phyloP scores from a whole-genome alignment of 257 asterid genomes.

The Echites panduratus region DNA sequence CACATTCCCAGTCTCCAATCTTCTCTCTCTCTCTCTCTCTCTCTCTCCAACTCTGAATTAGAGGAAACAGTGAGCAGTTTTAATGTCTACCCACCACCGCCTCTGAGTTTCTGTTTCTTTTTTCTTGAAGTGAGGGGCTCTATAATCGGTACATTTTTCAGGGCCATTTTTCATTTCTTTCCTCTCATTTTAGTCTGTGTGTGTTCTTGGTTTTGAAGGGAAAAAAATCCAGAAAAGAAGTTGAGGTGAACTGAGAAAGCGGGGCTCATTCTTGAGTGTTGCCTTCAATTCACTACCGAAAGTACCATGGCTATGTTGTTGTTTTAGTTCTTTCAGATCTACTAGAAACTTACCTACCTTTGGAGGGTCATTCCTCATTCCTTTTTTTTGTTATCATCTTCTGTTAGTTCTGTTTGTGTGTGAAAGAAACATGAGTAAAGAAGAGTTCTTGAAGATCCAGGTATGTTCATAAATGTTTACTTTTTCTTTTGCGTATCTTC shows the following conservation, averaged over 20 bases:
- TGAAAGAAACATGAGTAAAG: constrained; percentile 73
- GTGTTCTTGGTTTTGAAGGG: no score
- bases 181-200: constrained; percentile 8
- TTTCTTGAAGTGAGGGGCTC: constrained; percentile 9
- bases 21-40: background rate
- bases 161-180: constrained; percentile 16
- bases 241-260: no score
- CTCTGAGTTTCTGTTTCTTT: constrained; percentile 4
- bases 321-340: constrained; percentile 54
- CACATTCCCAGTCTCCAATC: background rate
- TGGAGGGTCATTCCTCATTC: constrained; percentile 2
- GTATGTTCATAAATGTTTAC: constrained; percentile 29
- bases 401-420: constrained; percentile 23
- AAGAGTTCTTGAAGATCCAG: constrained; percentile 96
- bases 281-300: constrained; percentile 12
- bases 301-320: constrained; percentile 16
- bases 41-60: constrained; percentile 15
- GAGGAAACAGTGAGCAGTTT: constrained; percentile 11
- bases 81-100: constrained; percentile 14
- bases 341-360: constrained; percentile 3
- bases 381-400: constrained; percentile 11
- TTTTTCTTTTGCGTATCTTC: background rate
- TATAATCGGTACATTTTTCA: constrained; percentile 11
- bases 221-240: no score
- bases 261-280: background rate